Evolutionary conservation across 2,329 filamentous ascomycete genomes (phyloP).

Genomic region (Alternaria atra): DNA sequence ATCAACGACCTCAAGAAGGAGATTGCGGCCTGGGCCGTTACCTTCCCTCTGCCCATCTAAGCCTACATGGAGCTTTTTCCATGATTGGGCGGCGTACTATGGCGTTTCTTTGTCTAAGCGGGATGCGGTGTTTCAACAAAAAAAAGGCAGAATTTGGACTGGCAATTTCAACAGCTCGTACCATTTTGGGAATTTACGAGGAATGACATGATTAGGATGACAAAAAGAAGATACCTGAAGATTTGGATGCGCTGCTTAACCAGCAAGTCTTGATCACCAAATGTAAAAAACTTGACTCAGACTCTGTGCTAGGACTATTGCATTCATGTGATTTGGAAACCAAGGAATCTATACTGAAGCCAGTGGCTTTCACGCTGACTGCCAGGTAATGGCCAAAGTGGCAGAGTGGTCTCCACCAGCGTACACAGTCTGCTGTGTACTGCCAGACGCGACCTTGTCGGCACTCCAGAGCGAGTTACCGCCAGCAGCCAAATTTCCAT

Average conservation of each 20-base stretch:
- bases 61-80: background rate
- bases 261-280: background rate
- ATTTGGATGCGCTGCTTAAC: conserved; percentile 1
- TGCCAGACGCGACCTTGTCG: conserved; percentile 54
- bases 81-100: conserved; percentile 22
- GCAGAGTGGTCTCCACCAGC: conserved; percentile 45
- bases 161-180: conserved; percentile 40
- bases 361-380: conserved; percentile 21
- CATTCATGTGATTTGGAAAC: background rate
- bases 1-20: conserved; percentile 89
- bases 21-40: conserved; percentile 84
- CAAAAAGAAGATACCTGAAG: background rate
- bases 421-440: conserved; percentile 57
- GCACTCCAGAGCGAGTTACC: conserved; percentile 56
- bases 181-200: conserved; percentile 11
- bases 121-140: conserved; percentile 37
- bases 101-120: conserved; percentile 21
- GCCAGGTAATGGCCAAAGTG: conserved; percentile 51
- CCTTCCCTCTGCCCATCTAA: conserved; percentile 89
- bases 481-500: conserved; percentile 50
- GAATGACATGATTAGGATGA: conserved; percentile 12
- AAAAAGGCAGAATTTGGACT: conserved; percentile 28
- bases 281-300: background rate
- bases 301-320: background rate
- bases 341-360: background rate